phyloP scores from a whole-genome alignment of 148 eudicot genomes.

The Rhododendron mucronatum region DNA sequence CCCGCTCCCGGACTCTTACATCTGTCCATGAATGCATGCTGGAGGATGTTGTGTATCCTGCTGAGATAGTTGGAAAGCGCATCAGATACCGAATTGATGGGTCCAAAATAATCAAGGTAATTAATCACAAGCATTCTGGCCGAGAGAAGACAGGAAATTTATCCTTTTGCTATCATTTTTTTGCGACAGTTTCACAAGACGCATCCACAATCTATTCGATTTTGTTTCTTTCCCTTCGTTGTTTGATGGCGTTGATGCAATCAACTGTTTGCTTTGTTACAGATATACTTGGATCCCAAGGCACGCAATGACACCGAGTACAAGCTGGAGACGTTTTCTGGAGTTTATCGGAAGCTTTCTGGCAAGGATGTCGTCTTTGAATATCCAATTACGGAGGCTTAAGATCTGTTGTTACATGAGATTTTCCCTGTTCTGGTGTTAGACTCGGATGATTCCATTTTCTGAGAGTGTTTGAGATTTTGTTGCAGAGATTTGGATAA shows the following conservation, averaged over 20 bases:
- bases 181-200: background rate
- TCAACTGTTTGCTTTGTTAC: background rate
- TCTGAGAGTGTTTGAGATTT: background rate
- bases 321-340: constrained; percentile 85
- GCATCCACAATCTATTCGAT: background rate
- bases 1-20: constrained; percentile 83
- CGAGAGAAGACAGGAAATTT: background rate
- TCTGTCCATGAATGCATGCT: constrained; percentile 80
- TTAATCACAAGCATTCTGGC: constrained; percentile 8
- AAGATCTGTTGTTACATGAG: constrained; percentile 14
- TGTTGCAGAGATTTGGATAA: background rate
- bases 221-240: background rate
- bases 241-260: background rate
- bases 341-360: constrained; percentile 84
- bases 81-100: constrained; percentile 77
- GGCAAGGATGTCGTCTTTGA: constrained; percentile 93
- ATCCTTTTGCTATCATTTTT: background rate
- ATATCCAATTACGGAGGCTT: constrained; percentile 53
- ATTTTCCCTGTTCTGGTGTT: background rate
- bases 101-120: constrained; percentile 79
- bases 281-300: constrained; percentile 89
- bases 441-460: background rate
- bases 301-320: constrained; percentile 80
- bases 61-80: constrained; percentile 90
- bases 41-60: constrained; percentile 84